Percentiles rank a stretch among this genome's conserved stretches.
phyloP scores from a whole-genome alignment of 1,284 basidiomycete genomes.

The Fomitiporia mediterranea region DNA sequence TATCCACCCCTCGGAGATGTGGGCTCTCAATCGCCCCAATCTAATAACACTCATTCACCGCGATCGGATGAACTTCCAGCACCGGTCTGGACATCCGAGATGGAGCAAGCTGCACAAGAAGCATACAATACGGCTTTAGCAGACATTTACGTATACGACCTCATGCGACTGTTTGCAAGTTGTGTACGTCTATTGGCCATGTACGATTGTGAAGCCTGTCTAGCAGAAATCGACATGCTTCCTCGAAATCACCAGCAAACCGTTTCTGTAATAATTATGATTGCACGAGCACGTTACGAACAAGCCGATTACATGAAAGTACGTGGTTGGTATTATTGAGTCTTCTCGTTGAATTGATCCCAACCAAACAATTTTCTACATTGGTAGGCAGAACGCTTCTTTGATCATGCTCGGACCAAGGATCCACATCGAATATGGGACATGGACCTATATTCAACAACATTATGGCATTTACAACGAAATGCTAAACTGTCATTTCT shows the following conservation, averaged over 20 bases:
- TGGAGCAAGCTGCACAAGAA: slow-evolving; percentile 66
- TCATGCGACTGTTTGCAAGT: slow-evolving; percentile 76
- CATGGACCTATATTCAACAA: slow-evolving; percentile 92
- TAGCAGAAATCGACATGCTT: slow-evolving; percentile 71
- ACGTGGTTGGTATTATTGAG: slow-evolving; percentile 33
- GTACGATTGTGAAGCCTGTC: slow-evolving; percentile 72
- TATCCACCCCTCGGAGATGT: slow-evolving; percentile 37
- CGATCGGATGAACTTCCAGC: slow-evolving; percentile 57
- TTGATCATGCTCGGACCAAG: slow-evolving; percentile 69
- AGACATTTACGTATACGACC: slow-evolving; percentile 77
- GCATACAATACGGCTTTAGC: slow-evolving; percentile 67
- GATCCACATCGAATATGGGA: slow-evolving; percentile 84
- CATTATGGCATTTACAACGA: slow-evolving; percentile 87
- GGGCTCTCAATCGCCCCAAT: slow-evolving; percentile 56
- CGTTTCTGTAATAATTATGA: slow-evolving; percentile 73
- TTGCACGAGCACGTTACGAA: slow-evolving; percentile 85
- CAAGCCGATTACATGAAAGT: slow-evolving; percentile 82
- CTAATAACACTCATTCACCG: slow-evolving; percentile 49
- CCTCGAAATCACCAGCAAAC: slow-evolving; percentile 73
- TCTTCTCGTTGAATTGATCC: not conserved
- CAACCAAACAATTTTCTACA: not conserved
- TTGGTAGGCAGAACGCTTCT: slow-evolving; percentile 77
- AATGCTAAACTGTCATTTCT: slow-evolving; percentile 82
- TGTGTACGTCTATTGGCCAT: slow-evolving; percentile 68
- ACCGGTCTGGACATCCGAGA: slow-evolving; percentile 52